A percentile compares a stretch with the other conserved stretches of the same genome.
Conservation (phyloP, 805 yeast species). For the Starmerella bombicola region DNA sequence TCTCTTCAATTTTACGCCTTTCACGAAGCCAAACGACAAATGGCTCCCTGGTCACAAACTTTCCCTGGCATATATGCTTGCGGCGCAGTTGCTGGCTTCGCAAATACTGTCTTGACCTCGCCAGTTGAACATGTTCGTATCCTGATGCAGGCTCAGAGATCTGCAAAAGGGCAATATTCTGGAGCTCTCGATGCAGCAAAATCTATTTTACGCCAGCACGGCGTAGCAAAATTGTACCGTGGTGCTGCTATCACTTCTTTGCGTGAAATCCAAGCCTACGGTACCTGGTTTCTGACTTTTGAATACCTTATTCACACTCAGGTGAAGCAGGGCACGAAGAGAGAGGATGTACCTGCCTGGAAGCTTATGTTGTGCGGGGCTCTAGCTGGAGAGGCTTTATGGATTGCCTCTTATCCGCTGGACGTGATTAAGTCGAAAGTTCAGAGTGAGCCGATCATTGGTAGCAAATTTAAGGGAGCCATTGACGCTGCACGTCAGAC, state of each 20-base stretch:
- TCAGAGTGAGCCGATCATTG: slow-evolving; percentile 40
- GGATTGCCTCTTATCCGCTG: slow-evolving; percentile 58
- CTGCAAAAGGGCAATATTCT: slow-evolving; percentile 26
- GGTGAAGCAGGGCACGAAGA: slow-evolving; percentile 18
- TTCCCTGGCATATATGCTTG: slow-evolving; percentile 46
- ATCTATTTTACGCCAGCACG: slow-evolving; percentile 34
- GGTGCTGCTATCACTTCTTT: slow-evolving; percentile 43
- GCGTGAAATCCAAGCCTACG: slow-evolving; percentile 61
- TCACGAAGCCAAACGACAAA: slow-evolving; percentile 53
- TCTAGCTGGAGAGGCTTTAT: slow-evolving; percentile 52
- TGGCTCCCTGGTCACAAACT: slow-evolving; percentile 28
- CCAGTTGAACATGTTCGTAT: slow-evolving; percentile 60
- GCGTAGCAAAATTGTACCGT: slow-evolving; percentile 41
- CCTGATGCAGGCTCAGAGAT: slow-evolving; percentile 42
- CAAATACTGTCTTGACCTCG: slow-evolving; percentile 49
- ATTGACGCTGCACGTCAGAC: slow-evolving; percentile 36
- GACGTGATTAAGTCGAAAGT: slow-evolving; percentile 53
- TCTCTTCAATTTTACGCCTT: slow-evolving; percentile 60
- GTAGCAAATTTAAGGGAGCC: slow-evolving; percentile 30
- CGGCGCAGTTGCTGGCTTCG: slow-evolving; percentile 55
- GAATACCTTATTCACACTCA: slow-evolving; percentile 38
- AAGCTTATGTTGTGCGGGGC: slow-evolving; percentile 50
- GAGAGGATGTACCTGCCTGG: slow-evolving; percentile 42
- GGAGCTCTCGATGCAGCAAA: slow-evolving; percentile 37
- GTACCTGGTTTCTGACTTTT: slow-evolving; percentile 59